A percentile compares a stretch with the other conserved stretches of the same genome.
Conservation (phyloP, 176 grass and related monocot species). For the Bonia amplexicaulis region DNA sequence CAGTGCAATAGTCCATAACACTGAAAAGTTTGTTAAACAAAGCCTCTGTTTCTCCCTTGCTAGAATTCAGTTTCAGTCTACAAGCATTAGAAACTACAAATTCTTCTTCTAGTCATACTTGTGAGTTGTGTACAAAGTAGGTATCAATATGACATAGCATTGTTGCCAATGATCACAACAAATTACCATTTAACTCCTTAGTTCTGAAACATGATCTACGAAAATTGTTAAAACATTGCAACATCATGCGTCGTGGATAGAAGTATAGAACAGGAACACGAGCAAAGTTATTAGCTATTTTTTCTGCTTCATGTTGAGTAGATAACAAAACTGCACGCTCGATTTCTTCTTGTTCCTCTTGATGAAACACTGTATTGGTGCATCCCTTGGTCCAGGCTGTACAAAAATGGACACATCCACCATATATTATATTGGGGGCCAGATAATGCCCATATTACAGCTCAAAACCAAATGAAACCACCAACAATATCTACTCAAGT, state of each 20-base stretch:
- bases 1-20: background rate
- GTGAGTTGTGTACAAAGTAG: background rate
- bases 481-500: background rate
- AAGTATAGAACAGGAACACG: background rate
- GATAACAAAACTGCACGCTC: background rate
- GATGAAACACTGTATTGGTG: conserved; percentile 57
- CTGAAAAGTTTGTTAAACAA: background rate
- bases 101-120: background rate
- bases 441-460: background rate
- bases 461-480: background rate
- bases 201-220: background rate
- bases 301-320: background rate
- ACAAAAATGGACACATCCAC: background rate
- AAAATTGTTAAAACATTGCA: background rate
- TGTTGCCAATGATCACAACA: background rate
- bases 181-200: background rate
- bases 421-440: background rate
- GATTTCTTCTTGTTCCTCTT: conserved; percentile 62
- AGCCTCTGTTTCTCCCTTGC: background rate
- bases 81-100: background rate
- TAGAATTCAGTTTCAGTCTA: background rate
- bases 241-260: background rate
- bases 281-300: background rate
- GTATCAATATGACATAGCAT: background rate
- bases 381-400: conserved; percentile 59